Evolutionary conservation across 1,284 basidiomycete genomes (phyloP).

Genomic region (Cryptococcus sp.): DNA sequence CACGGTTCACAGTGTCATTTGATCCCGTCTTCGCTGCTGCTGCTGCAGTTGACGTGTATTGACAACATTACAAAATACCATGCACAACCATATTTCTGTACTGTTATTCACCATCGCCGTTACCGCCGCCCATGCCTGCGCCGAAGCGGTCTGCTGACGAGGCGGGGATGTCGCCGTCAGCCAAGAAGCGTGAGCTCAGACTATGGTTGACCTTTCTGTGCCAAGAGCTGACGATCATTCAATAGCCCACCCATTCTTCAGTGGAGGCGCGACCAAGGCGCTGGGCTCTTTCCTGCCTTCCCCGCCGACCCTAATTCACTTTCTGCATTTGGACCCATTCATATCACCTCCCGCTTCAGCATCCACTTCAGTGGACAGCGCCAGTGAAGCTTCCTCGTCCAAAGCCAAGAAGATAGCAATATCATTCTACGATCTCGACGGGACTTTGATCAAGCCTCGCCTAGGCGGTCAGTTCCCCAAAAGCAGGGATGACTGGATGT

Average conservation of each 20-base stretch:
- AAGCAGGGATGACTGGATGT: conserved; percentile 64
- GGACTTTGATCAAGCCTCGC: conserved; percentile 73
- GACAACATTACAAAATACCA: no score
- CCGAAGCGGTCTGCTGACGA: conserved; percentile 15
- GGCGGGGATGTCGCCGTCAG: background rate
- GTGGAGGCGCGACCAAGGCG: conserved; percentile 15
- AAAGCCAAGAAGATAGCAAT: conserved; percentile 57
- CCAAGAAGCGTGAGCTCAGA: conserved; percentile 23
- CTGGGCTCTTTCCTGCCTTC: conserved; percentile 29
- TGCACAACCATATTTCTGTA: no score
- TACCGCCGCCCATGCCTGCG: conserved; percentile 9
- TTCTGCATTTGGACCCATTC: conserved; percentile 46
- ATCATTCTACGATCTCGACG: conserved; percentile 84
- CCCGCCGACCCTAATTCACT: conserved; percentile 45
- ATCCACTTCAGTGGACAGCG: background rate
- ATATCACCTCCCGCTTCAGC: conserved; percentile 12
- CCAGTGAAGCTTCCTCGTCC: no score
- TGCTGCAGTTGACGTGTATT: background rate
- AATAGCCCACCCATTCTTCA: conserved; percentile 40
- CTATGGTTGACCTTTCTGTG: no score
- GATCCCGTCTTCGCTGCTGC: background rate
- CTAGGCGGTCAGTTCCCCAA: conserved; percentile 58
- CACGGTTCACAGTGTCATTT: background rate
- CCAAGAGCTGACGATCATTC: background rate
- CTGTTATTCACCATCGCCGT: background rate